Evolutionary conservation across 73 alveolate species (phyloP).

Genomic region (Paramecium tetraurelia): DNA sequence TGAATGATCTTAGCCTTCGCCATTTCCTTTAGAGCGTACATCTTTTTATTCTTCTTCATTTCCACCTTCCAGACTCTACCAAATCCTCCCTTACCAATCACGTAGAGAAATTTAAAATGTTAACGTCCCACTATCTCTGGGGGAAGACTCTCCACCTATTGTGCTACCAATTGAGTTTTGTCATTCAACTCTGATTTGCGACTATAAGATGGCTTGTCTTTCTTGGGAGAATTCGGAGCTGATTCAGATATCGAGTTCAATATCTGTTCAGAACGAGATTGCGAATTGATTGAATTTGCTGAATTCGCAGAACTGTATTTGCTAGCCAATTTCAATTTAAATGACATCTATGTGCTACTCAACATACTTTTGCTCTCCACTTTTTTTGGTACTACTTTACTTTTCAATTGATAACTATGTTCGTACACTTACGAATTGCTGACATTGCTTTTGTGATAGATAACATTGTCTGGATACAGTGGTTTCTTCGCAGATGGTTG

Average conservation of each 20-base stretch:
- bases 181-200: constrained; percentile 3
- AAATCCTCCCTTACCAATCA: constrained; percentile 65
- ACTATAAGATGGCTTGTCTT: neutral
- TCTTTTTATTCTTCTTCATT: constrained; percentile 64
- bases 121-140: neutral
- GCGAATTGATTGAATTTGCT: neutral
- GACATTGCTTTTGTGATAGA: neutral
- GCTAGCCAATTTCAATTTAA: neutral
- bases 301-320: neutral
- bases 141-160: neutral
- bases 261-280: neutral
- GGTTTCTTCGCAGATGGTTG: neutral
- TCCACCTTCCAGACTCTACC: constrained; percentile 85
- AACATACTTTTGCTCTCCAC: constrained; percentile 22
- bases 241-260: neutral
- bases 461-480: neutral
- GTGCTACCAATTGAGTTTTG: neutral
- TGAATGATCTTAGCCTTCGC: constrained; percentile 67
- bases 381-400: constrained; percentile 30
- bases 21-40: constrained; percentile 58
- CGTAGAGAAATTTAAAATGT: constrained; percentile 55
- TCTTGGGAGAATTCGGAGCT: constrained; percentile 29
- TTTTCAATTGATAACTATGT: neutral
- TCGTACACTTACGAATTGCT: constrained; percentile 27
- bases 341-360: constrained; percentile 18